phyloP scores from a whole-genome alignment of 2,329 filamentous ascomycete species.

The Capronia epimyces region DNA sequence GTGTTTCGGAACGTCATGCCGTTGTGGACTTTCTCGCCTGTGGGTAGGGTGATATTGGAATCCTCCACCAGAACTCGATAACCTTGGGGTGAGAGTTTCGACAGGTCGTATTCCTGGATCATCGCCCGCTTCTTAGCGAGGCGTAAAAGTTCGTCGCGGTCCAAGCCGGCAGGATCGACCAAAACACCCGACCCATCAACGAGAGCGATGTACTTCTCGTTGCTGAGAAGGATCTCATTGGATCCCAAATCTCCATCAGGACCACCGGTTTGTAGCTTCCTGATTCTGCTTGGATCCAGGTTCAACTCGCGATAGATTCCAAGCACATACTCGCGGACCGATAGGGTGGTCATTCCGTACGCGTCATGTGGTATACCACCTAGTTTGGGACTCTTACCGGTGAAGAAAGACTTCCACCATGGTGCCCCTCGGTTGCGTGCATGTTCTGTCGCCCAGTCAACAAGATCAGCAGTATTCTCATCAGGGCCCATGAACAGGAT shows the following conservation, averaged over 20 bases:
- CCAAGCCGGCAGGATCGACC: slow-evolving; percentile 82
- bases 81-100: slow-evolving; percentile 79
- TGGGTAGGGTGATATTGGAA: slow-evolving; percentile 78
- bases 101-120: slow-evolving; percentile 79
- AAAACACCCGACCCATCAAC: slow-evolving; percentile 96
- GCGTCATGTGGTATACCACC: slow-evolving; percentile 93
- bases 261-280: slow-evolving; percentile 95
- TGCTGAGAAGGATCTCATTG: slow-evolving; percentile 93
- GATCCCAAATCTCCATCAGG: slow-evolving; percentile 95
- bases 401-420: slow-evolving; percentile 99
- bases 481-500: slow-evolving; percentile 98
- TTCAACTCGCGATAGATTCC: slow-evolving; percentile 96
- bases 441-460: slow-evolving; percentile 98
- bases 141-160: slow-evolving; percentile 75
- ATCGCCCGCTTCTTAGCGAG: slow-evolving; percentile 82
- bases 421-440: slow-evolving; percentile 79
- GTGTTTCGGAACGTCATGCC: slow-evolving; percentile 96
- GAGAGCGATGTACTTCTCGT: slow-evolving; percentile 91
- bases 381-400: slow-evolving; percentile 91
- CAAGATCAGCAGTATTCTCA: slow-evolving; percentile 95
- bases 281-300: slow-evolving; percentile 75
- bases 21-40: slow-evolving; percentile 79
- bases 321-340: slow-evolving; percentile 90
- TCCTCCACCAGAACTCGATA: slow-evolving; percentile 93
- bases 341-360: slow-evolving; percentile 97